Base-by-base conservation (phyloP, 2,329 filamentous ascomycete species). In the Tolypocladium endophyticum region DNA sequence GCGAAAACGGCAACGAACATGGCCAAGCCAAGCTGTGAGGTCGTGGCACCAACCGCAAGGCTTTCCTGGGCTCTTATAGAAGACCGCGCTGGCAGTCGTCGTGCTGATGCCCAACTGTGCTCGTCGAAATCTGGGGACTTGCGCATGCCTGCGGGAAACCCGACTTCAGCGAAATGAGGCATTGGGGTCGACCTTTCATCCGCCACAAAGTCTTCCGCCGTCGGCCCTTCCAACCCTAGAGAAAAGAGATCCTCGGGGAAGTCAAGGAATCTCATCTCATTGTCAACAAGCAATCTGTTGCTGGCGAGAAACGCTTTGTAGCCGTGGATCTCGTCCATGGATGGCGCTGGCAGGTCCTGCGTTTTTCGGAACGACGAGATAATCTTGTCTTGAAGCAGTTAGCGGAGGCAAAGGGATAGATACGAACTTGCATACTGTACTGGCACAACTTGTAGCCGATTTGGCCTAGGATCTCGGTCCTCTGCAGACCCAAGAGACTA, bases 361-460 rank as follows among this genome's bases (percentile, higher is more conserved):
- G 79, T 76, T 58, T 78, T 73, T 62, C 77, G 77, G 67, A 83
- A 89, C 0, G 85, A 83, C 1, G 80, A 71, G 56, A 90, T 72
- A 1, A 84, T 80, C 64, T 84, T 80, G 62, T 85, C 83, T 86
- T 35, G 58, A 20, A 43, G 2, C 56, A 60, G 60, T 67, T 57
- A 67, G 58, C 18, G 52, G 58, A 52, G 3, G 14, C 9, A 41
- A 9, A 16, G 18, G 58, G 14, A 64, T 59, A 57, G 16, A 45
- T 23, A 11, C 35, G 4, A 33, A 18, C n/a, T 7, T 4, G 60
- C 81, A 71, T 73, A 87, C 85, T 87, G 68, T 90, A 90, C 66
- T 88, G 85, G 38, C 80, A 79, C 11, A 89, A 72, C 69, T 89
- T 89, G 63, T 81, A 79, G 20, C 82, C 86, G 58, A 89, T 84